A percentile compares a stretch with the other conserved stretches of the same genome.
These are phyloP conservation scores for Lipomyces lipofer DNA, from an alignment of 805 yeast species.

Conservation along the genomic window DNA sequence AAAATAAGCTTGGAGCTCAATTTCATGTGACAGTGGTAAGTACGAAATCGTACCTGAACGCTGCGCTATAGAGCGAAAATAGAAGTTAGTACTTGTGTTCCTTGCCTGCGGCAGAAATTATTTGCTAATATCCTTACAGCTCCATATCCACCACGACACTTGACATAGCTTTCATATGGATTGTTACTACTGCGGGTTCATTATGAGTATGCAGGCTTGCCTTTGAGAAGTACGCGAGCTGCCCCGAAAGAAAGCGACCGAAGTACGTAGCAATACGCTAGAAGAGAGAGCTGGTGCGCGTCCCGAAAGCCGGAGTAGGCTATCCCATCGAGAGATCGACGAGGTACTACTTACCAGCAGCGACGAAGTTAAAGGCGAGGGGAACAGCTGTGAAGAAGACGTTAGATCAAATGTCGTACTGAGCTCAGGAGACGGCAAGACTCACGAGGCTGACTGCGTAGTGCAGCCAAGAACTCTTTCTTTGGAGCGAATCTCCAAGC, in stretches of 20 bases:
- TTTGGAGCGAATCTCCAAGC: conserved; percentile 56
- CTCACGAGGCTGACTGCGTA: conserved; percentile 72
- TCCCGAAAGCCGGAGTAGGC: neutral
- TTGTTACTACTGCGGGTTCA: too few species aligned
- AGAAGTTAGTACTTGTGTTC: too few species aligned
- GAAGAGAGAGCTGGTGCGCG: neutral
- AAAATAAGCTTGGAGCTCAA: neutral
- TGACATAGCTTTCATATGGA: too few species aligned
- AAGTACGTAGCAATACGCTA: neutral
- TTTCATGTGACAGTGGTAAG: neutral
- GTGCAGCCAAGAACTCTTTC: conserved; percentile 67
- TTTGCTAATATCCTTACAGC: too few species aligned
- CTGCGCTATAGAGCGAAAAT: too few species aligned
- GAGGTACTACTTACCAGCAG: conserved; percentile 66
- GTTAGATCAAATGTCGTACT: too few species aligned
- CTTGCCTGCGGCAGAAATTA: too few species aligned
- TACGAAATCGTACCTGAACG: neutral
- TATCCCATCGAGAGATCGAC: neutral
- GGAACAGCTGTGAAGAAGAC: conserved; percentile 59
- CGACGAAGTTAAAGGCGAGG: conserved; percentile 82
- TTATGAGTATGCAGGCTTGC: neutral
- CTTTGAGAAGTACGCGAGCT: neutral
- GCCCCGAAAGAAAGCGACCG: too few species aligned
- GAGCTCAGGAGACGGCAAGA: too few species aligned
- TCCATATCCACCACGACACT: neutral